Percentiles rank a stretch among this genome's conserved stretches.
These are phyloP conservation scores for Lenwebbia sp. DNA, from an alignment of 345 rosid genomes.

Conservation along the genomic window DNA sequence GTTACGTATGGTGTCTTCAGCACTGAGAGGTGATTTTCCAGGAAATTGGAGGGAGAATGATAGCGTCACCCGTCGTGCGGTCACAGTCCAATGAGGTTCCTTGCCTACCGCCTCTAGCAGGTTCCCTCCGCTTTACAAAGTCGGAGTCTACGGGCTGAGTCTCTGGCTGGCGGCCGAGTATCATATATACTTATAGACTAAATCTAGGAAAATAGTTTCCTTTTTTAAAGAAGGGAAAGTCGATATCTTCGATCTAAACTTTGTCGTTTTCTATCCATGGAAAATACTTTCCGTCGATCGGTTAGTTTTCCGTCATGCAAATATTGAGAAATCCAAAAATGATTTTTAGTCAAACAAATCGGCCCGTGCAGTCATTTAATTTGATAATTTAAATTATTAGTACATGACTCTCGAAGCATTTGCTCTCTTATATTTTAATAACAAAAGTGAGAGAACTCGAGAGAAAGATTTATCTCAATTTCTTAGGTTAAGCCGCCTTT, in stretches of 20 bases:
- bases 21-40: background rate
- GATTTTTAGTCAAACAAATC: background rate
- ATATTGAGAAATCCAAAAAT: background rate
- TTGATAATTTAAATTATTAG: background rate
- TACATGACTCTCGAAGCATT: background rate
- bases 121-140: background rate
- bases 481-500: background rate
- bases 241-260: rapidly evolving
- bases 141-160: background rate
- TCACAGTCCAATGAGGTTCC: background rate
- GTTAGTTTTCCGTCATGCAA: background rate
- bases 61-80: background rate
- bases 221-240: background rate
- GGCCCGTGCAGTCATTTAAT: background rate
- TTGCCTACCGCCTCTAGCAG: background rate
- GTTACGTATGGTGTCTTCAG: background rate
- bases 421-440: background rate
- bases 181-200: no score
- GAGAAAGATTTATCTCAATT: background rate
- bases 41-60: background rate
- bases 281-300: background rate
- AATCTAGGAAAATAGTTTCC: background rate
- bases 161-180: background rate
- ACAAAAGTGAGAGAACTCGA: background rate
- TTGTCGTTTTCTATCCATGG: rapidly evolving